Conservation (phyloP, 441 rosid genomes). For the Cnidoscolus chayamansa region DNA sequence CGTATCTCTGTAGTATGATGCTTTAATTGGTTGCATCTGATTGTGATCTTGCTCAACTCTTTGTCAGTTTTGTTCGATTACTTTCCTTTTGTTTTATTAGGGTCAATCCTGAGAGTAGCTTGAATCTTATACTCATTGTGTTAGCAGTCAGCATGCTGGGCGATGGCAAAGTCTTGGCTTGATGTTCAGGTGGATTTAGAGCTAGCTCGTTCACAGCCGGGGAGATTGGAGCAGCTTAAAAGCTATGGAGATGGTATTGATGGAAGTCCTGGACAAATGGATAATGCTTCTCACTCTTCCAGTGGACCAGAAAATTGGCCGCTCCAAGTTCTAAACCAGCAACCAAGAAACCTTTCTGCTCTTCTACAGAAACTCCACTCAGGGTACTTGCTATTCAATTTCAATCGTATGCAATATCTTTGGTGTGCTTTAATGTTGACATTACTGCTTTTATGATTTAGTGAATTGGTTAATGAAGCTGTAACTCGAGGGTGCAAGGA, state of each 20-base stretch:
- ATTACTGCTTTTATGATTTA: conserved; percentile 29
- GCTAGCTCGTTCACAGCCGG: conserved; percentile 65
- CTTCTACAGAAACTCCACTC: conserved; percentile 98
- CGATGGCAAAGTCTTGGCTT: conserved; percentile 99
- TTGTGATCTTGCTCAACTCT: not conserved
- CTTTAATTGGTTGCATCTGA: conserved; percentile 4
- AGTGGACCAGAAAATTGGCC: conserved; percentile 90
- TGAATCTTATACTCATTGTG: conserved; percentile 14
- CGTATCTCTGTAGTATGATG: not conserved
- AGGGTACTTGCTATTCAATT: conserved; percentile 42
- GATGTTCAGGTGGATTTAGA: conserved; percentile 92
- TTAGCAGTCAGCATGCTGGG: conserved; percentile 98
- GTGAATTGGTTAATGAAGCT: conserved; percentile 86
- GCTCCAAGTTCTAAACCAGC: conserved; percentile 80
- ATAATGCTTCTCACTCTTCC: conserved; percentile 42
- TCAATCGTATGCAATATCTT: not conserved
- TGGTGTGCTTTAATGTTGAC: conserved; percentile 19
- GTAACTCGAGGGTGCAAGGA: conserved; percentile 90
- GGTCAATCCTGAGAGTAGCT: not conserved
- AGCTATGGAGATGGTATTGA: conserved; percentile 50
- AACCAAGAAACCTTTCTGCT: conserved; percentile 79
- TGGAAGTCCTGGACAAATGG: conserved; percentile 61
- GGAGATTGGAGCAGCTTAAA: conserved; percentile 62
- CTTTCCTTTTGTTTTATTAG: not conserved
- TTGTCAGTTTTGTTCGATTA: not conserved